phyloP scores from a whole-genome alignment of 2,329 filamentous ascomycete species.

The Zasmidium citrigriseum region DNA sequence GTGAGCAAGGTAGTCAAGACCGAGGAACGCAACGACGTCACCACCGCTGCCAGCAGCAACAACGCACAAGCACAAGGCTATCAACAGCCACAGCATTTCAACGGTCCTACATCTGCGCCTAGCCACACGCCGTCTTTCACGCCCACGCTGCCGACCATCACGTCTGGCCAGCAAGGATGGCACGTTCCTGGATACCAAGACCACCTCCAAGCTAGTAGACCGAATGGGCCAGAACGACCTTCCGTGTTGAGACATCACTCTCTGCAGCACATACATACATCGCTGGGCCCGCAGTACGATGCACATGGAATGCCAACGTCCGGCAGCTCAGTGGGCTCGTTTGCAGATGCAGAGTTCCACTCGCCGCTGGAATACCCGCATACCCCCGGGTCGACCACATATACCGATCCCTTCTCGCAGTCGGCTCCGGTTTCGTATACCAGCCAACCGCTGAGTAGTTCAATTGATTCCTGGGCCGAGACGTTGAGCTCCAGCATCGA shows the following conservation, averaged over 20 bases:
- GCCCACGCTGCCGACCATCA: slow-evolving; percentile 18
- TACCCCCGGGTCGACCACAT: slow-evolving; percentile 46
- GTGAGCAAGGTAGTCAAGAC: slow-evolving; percentile 11
- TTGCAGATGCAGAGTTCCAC: slow-evolving; percentile 50
- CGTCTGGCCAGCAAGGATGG: slow-evolving; percentile 32
- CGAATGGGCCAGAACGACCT: slow-evolving; percentile 29
- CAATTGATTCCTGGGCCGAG: slow-evolving; percentile 36
- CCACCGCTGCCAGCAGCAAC: not conserved
- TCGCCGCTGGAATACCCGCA: slow-evolving; percentile 50
- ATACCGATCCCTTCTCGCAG: slow-evolving; percentile 41
- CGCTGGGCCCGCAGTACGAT: slow-evolving; percentile 43
- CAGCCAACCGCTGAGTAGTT: slow-evolving; percentile 18
- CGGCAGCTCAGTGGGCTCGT: slow-evolving; percentile 48
- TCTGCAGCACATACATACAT: slow-evolving; percentile 46
- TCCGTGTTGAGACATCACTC: slow-evolving; percentile 41
- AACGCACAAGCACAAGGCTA: slow-evolving; percentile 4
- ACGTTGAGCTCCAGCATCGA: slow-evolving; percentile 48
- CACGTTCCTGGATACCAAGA: slow-evolving; percentile 41
- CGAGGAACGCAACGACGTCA: not conserved
- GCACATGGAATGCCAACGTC: slow-evolving; percentile 46
- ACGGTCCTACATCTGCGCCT: slow-evolving; percentile 15
- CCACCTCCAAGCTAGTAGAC: slow-evolving; percentile 38
- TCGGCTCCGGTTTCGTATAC: slow-evolving; percentile 26
- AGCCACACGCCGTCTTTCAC: slow-evolving; percentile 13
- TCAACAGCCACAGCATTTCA: slow-evolving; percentile 3